Evolutionary conservation across 2,329 filamentous ascomycete species (phyloP).

Genomic region (Microsporum audouinii): DNA sequence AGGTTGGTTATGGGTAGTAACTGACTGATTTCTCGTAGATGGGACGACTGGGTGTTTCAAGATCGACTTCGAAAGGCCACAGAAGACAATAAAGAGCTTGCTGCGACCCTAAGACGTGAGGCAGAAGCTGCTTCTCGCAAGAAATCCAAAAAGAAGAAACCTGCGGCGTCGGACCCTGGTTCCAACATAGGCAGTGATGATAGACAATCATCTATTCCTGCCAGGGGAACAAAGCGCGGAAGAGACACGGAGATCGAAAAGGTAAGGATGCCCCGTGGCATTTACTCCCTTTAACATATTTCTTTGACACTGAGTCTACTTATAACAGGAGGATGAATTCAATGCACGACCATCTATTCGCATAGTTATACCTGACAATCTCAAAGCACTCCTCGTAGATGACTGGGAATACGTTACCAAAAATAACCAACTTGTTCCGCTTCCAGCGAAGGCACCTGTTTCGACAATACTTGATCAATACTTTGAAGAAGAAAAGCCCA

Average conservation of each 20-base stretch:
- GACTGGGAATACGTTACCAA: slow-evolving; percentile 99
- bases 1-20: background rate
- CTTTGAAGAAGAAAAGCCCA: slow-evolving; percentile 54
- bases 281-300: background rate
- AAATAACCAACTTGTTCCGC: slow-evolving; percentile 74
- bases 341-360: slow-evolving; percentile 74
- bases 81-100: slow-evolving; percentile 87
- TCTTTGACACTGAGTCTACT: slow-evolving; percentile 6
- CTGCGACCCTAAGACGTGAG: slow-evolving; percentile 40
- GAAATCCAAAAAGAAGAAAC: slow-evolving; percentile 25
- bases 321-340: slow-evolving; percentile 73
- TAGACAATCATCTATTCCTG: slow-evolving; percentile 33
- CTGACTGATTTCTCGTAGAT: slow-evolving; percentile 40
- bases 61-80: slow-evolving; percentile 90
- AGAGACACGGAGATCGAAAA: slow-evolving; percentile 40
- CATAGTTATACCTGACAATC: slow-evolving; percentile 71
- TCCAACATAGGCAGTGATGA: slow-evolving; percentile 38
- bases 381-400: slow-evolving; percentile 88
- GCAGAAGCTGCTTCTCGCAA: slow-evolving; percentile 27
- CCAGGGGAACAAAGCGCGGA: slow-evolving; percentile 34
- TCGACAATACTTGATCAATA: slow-evolving; percentile 73
- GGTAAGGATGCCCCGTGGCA: slow-evolving; percentile 21
- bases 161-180: slow-evolving; percentile 30
- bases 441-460: slow-evolving; percentile 68
- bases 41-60: slow-evolving; percentile 96